These are phyloP conservation scores for Lablab purpureus DNA, from an alignment of 306 rosid genomes.

Conservation along the genomic window DNA sequence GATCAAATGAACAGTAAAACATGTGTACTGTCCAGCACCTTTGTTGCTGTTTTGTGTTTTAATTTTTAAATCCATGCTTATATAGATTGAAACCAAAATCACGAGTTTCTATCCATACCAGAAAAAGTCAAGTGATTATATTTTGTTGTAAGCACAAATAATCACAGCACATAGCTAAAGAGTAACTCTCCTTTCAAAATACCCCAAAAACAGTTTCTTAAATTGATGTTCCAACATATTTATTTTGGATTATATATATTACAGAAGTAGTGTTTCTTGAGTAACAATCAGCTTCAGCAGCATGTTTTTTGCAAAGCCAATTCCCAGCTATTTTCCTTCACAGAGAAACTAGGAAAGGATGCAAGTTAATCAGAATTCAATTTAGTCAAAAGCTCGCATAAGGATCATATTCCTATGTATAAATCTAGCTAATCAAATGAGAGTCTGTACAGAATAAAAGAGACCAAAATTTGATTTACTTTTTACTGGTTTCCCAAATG, in stretches of 20 bases:
- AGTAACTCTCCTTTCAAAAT: not conserved
- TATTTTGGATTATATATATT: too few relatives aligned
- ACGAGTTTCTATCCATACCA: too few relatives aligned
- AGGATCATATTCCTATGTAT: not conserved
- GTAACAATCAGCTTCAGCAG: not conserved
- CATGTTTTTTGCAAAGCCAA: not conserved
- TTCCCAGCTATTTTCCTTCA: not conserved
- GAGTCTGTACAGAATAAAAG: too few relatives aligned
- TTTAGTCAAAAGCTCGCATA: not conserved
- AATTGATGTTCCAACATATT: too few relatives aligned
- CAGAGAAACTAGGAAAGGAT: not conserved
- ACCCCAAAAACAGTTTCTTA: not conserved
- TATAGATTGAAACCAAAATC: too few relatives aligned
- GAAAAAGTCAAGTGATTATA: too few relatives aligned
- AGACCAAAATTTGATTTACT: not conserved
- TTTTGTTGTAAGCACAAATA: too few relatives aligned
- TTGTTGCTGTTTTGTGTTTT: too few relatives aligned
- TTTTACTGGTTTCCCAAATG: not conserved
- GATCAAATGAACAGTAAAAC: too few relatives aligned
- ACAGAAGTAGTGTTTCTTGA: not conserved
- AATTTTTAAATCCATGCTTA: too few relatives aligned
- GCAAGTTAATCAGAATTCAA: conserved; percentile 3
- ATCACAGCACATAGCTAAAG: too few relatives aligned
- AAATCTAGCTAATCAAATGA: not conserved
- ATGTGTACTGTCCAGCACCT: too few relatives aligned